phyloP scores from a whole-genome alignment of 1,139 yeast species.

The Suhomyces ambrosiae region DNA sequence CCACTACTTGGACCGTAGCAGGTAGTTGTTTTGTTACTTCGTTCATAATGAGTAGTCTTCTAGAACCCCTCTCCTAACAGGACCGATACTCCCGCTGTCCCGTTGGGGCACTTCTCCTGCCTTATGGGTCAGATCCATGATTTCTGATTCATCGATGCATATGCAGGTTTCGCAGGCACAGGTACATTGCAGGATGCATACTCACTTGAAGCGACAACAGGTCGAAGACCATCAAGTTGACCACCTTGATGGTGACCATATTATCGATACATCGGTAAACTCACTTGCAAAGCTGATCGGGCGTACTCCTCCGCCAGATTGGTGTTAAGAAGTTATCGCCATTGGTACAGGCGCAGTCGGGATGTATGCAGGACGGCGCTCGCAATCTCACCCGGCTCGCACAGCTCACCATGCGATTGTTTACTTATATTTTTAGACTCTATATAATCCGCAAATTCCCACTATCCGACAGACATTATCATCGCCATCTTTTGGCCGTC shows the following conservation, averaged over 20 bases:
- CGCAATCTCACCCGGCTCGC: not conserved
- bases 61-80: not conserved
- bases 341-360: not conserved
- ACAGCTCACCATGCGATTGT: conserved; percentile 2
- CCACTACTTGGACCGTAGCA: no score
- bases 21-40: not conserved
- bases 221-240: no score
- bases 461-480: not conserved
- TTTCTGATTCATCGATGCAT: not conserved
- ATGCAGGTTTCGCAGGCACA: not conserved
- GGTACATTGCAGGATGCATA: not conserved
- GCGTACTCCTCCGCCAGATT: no score
- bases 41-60: not conserved
- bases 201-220: not conserved
- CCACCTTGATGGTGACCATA: not conserved
- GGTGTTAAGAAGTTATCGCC: no score
- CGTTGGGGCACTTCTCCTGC: not conserved
- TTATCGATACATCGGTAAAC: no score
- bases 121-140: not conserved
- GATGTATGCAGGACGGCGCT: not conserved
- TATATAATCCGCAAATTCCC: conserved; percentile 7
- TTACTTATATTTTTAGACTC: conserved; percentile 13
- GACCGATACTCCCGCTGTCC: not conserved
- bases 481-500: conserved; percentile 3
- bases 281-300: no score